A percentile compares a stretch with the other conserved stretches of the same genome.
Evolutionary conservation across 306 rosid species (phyloP).

Genomic region (Gastrolobium bilobum): DNA sequence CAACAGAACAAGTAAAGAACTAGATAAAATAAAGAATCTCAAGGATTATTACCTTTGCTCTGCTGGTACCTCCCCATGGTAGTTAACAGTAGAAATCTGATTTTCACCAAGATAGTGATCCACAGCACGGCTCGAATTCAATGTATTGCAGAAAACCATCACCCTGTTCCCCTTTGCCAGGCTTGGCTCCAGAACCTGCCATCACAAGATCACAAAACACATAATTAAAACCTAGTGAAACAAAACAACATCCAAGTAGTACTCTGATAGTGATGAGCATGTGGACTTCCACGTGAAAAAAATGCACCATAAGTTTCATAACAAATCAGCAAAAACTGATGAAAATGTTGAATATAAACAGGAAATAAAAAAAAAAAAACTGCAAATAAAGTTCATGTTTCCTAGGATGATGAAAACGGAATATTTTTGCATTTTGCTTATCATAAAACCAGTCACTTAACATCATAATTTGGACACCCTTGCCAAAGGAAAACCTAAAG

Average conservation of each 20-base stretch:
- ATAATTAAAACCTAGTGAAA: constrained; percentile 39
- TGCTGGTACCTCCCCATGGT: constrained; percentile 99
- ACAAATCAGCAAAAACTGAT: background rate
- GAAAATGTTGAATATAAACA: constrained; percentile 20
- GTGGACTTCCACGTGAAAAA: constrained; percentile 22
- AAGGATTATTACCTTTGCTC: constrained; percentile 71
- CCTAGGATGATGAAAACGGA: background rate
- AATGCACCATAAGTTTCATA: background rate
- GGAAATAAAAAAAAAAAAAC: constrained; percentile 35
- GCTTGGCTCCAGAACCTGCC: constrained; percentile 94
- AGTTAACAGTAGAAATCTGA: constrained; percentile 80
- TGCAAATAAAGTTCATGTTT: constrained; percentile 27
- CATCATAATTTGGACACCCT: constrained; percentile 29
- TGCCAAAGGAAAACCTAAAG: constrained; percentile 4
- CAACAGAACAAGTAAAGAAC: background rate
- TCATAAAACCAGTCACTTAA: constrained; percentile 1
- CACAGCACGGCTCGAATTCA: constrained; percentile 97
- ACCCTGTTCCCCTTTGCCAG: constrained; percentile 89
- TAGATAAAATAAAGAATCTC: background rate
- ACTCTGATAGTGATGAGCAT: background rate
- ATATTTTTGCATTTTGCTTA: constrained; percentile 1
- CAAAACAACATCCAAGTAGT: constrained; percentile 33
- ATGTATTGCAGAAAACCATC: constrained; percentile 98
- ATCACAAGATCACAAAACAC: constrained; percentile 49
- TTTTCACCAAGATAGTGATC: constrained; percentile 95